phyloP scores from a whole-genome alignment of 108 stramenopile genomes.

The Pseudonitzschia delicatissima region DNA sequence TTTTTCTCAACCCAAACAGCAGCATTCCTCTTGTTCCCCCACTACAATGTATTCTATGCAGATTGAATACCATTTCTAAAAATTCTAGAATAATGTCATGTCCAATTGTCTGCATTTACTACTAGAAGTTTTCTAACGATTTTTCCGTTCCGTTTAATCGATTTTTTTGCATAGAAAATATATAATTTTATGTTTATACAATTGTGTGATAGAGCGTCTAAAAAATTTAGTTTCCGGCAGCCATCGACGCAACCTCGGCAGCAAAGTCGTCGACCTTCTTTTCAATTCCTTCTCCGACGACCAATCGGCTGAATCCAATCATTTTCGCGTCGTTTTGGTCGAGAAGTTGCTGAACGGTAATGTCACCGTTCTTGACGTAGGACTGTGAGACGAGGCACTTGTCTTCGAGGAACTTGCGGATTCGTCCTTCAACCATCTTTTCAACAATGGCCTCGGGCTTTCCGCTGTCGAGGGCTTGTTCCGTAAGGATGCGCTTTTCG shows the following conservation, averaged over 20 bases:
- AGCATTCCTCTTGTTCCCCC: too few species aligned
- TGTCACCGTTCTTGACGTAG: slow-evolving; percentile 72
- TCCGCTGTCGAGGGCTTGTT: slow-evolving; percentile 62
- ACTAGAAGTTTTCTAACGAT: too few species aligned
- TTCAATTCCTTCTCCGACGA: slow-evolving; percentile 82
- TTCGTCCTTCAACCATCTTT: slow-evolving; percentile 82
- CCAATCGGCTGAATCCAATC: slow-evolving; percentile 68
- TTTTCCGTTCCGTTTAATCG: not conserved
- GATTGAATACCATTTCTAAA: too few species aligned
- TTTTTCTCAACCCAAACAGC: too few species aligned
- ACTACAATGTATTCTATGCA: too few species aligned
- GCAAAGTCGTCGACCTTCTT: slow-evolving; percentile 79
- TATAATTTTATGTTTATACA: not conserved
- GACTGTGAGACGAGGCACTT: slow-evolving; percentile 71
- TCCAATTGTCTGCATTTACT: too few species aligned
- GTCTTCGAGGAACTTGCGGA: slow-evolving; percentile 76
- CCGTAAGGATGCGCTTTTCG: slow-evolving; percentile 60
- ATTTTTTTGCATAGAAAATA: not conserved
- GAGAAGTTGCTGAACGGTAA: slow-evolving; percentile 70
- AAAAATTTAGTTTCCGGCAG: slow-evolving; percentile 12
- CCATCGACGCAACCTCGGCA: slow-evolving; percentile 78
- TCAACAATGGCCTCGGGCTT: slow-evolving; percentile 79
- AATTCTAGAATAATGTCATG: too few species aligned
- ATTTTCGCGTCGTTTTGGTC: slow-evolving; percentile 72
- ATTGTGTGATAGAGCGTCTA: not conserved